These are phyloP conservation scores for Suillus bovinus DNA, from an alignment of 768 basidiomycete species.

Conservation along the genomic window DNA sequence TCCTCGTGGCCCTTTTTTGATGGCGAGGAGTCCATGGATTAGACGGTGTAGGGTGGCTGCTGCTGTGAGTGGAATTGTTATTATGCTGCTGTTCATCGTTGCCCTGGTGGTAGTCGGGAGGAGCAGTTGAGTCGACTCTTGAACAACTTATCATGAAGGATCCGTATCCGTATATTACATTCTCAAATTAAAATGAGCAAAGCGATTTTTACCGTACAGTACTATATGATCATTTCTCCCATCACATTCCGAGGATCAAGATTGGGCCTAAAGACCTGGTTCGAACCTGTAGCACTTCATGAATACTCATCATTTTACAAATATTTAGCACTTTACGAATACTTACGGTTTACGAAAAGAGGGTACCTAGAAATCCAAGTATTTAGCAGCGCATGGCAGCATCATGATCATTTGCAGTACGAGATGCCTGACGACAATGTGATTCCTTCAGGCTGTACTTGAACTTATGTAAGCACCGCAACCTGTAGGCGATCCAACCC, in stretches of 20 bases:
- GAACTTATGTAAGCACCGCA: conserved; percentile 1
- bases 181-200: neutral
- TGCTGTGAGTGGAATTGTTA: conserved; percentile 57
- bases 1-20: conserved; percentile 19
- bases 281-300: neutral
- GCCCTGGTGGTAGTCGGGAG: conserved; percentile 41
- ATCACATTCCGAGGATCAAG: neutral
- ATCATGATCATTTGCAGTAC: too few relatives aligned
- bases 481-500: neutral
- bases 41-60: conserved; percentile 56
- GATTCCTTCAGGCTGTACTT: neutral
- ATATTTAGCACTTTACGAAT: neutral
- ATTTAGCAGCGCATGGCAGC: neutral
- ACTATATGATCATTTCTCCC: neutral
- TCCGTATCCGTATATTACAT: too few relatives aligned
- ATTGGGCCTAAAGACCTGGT: neutral
- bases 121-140: neutral
- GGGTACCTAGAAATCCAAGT: neutral
- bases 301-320: neutral
- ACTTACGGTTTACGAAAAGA: neutral
- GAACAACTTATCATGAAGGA: neutral
- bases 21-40: conserved; percentile 38
- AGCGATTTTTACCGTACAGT: neutral
- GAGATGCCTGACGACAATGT: neutral
- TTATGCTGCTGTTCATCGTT: conserved; percentile 49